Conservation (phyloP, 495 filamentous ascomycete species). For the Patellaria atrata region DNA sequence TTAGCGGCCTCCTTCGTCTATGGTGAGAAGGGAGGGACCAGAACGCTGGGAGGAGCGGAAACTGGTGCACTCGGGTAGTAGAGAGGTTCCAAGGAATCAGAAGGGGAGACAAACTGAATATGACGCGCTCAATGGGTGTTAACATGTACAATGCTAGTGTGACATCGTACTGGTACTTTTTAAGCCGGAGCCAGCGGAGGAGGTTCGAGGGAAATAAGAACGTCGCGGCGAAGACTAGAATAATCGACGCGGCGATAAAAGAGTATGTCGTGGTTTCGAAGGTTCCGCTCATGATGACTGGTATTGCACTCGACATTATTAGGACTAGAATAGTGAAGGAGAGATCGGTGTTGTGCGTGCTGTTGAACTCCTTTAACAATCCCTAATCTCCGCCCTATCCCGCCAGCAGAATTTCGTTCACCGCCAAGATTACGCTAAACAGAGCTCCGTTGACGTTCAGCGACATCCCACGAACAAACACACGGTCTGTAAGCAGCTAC, state of each 20-base stretch:
- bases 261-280: no score
- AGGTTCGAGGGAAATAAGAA: slow-evolving; percentile 33
- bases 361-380: no score
- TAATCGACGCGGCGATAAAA: slow-evolving; percentile 8
- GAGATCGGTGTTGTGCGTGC: no score
- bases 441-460: no score
- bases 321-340: no score
- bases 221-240: slow-evolving; percentile 16
- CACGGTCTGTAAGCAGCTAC: no score
- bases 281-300: no score
- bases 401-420: no score
- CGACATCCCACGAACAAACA: no score
- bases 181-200: slow-evolving; percentile 54
- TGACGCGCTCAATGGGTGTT: slow-evolving; percentile 68
- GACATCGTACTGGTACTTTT: slow-evolving; percentile 78
- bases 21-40: slow-evolving; percentile 1
- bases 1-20: slow-evolving; percentile 6
- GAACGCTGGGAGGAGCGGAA: not conserved
- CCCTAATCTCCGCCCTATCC: no score
- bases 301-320: no score
- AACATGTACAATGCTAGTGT: slow-evolving; percentile 80
- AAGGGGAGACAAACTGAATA: slow-evolving; percentile 51
- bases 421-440: no score
- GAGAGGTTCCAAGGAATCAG: slow-evolving; percentile 2
- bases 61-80: not conserved